Evolutionary conservation across 257 asterid species (phyloP).

Genomic region (Solanum medicagineum): DNA sequence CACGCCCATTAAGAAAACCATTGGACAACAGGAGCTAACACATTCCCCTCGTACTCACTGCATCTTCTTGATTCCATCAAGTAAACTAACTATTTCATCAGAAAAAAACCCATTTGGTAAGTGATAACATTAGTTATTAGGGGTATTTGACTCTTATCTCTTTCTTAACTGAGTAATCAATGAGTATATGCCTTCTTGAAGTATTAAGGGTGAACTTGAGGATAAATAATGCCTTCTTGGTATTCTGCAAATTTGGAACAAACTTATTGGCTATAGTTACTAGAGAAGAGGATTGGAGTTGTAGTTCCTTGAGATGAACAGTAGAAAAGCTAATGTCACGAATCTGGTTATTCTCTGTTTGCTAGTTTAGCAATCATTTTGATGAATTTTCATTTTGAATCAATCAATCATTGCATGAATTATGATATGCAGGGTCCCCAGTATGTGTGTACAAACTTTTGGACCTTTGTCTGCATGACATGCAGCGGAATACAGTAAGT

Average conservation of each 20-base stretch:
- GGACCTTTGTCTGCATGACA: slow-evolving; percentile 84
- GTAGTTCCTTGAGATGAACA: not conserved
- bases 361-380: not conserved
- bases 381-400: not conserved
- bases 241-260: not conserved
- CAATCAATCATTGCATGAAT: not conserved
- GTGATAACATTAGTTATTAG: not conserved
- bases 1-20: not conserved
- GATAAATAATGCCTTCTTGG: not conserved
- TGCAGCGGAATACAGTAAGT: slow-evolving; percentile 98
- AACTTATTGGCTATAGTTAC: not conserved
- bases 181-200: not conserved
- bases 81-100: not conserved
- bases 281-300: not conserved
- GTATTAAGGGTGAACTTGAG: not conserved
- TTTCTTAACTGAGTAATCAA: not conserved
- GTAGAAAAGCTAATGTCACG: not conserved
- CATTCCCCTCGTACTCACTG: not conserved
- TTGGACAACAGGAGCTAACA: not conserved
- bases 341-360: not conserved
- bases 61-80: not conserved
- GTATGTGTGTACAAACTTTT: slow-evolving; percentile 83
- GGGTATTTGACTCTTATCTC: not conserved
- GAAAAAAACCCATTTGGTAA: not conserved
- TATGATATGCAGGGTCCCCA: slow-evolving; percentile 83